Conservation (phyloP, 768 basidiomycete species). For the Boletus insuetus region DNA sequence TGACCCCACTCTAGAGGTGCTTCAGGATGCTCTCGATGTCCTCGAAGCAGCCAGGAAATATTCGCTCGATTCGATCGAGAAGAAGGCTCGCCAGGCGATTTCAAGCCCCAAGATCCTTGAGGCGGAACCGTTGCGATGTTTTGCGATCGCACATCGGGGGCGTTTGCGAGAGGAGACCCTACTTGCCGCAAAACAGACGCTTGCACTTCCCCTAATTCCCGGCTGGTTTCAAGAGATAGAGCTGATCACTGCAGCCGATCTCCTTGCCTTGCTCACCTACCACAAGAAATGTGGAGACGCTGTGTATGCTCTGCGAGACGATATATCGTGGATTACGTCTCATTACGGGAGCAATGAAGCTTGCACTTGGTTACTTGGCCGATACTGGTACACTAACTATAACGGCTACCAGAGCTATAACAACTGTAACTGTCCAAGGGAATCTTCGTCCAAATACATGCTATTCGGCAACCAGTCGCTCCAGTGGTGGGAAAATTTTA, state of each 20-base stretch:
- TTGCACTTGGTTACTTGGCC: constrained; percentile 9
- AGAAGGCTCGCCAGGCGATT: constrained; percentile 21
- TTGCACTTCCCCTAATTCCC: constrained; percentile 25
- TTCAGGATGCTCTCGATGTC: constrained; percentile 10
- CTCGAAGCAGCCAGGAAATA: constrained; percentile 22
- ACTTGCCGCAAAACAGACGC: constrained; percentile 29
- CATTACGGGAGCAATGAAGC: constrained; percentile 9
- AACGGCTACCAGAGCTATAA: not conserved
- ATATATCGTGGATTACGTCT: constrained; percentile 12
- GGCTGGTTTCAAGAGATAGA: constrained; percentile 26
- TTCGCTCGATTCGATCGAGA: constrained; percentile 19
- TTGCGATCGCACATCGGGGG: constrained; percentile 30
- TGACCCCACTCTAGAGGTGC: constrained; percentile 9
- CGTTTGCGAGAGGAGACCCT: constrained; percentile 21
- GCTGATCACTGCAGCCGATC: constrained; percentile 25
- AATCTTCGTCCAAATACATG: not conserved
- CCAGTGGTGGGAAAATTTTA: constrained; percentile 21
- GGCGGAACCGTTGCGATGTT: constrained; percentile 27
- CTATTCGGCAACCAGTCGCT: not conserved
- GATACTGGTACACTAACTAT: not conserved
- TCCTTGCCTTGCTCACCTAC: constrained; percentile 26
- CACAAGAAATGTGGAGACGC: constrained; percentile 18
- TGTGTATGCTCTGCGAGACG: not conserved
- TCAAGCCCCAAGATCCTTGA: constrained; percentile 18
- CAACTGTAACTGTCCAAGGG: not conserved